Conservation (phyloP, 306 rosid genomes). For the Rosa chinensis region DNA sequence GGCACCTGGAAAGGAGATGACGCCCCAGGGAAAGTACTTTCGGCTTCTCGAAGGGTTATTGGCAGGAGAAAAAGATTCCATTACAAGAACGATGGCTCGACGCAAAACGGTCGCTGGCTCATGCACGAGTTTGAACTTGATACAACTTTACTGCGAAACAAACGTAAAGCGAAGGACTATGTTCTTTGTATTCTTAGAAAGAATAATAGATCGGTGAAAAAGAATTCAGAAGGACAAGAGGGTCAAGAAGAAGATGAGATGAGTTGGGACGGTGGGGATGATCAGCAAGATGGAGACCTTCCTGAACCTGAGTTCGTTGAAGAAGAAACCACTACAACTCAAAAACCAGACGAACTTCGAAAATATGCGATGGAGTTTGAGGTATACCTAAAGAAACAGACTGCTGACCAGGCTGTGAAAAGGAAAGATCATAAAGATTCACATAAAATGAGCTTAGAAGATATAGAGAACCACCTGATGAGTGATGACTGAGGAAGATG, state of each 20-base stretch:
- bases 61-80: not conserved
- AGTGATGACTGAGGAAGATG: not conserved
- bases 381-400: not conserved
- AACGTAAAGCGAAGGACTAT: not conserved
- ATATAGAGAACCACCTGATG: not conserved
- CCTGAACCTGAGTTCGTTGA: not conserved
- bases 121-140: slow-evolving; percentile 6
- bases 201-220: not conserved
- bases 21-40: not conserved
- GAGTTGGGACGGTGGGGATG: not conserved
- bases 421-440: not conserved
- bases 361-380: not conserved
- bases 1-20: not conserved
- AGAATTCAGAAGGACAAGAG: not conserved
- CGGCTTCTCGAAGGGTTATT: not conserved
- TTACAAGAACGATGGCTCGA: not conserved
- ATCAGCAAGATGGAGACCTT: not conserved
- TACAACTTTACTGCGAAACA: not conserved
- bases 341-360: not conserved
- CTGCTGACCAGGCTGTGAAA: not conserved
- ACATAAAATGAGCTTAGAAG: not conserved
- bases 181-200: slow-evolving; percentile 2
- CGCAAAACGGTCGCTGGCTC: not conserved
- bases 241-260: not conserved
- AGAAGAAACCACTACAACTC: not conserved